Percentiles rank a stretch among this genome's conserved stretches.
Evolutionary conservation across 192 early-diverging fungal genomes (phyloP).

Genomic region (Backusella tuberculispora): DNA sequence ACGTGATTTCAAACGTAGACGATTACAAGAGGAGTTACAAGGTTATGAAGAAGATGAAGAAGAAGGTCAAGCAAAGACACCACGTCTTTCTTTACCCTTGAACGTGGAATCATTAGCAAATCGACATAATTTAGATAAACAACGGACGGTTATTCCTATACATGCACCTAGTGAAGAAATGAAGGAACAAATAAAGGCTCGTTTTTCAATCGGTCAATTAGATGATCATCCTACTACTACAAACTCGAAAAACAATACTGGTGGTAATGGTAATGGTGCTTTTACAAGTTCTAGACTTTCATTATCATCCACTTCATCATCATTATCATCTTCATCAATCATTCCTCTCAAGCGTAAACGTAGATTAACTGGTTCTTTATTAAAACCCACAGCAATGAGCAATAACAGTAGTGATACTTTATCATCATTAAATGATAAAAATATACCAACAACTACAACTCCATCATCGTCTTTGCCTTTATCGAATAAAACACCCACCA

Average conservation of each 20-base stretch:
- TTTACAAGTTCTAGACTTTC: neutral
- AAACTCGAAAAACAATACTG: neutral
- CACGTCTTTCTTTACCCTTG: neutral
- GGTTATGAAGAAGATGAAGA: conserved; percentile 1
- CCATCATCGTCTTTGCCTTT: neutral
- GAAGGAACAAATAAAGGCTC: conserved; percentile 27
- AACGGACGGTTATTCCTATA: neutral
- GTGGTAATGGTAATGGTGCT: too few relatives aligned
- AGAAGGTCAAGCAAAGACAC: neutral
- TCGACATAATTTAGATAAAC: neutral
- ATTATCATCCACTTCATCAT: neutral
- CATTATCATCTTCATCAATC: neutral
- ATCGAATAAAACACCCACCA: neutral
- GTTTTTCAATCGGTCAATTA: conserved; percentile 22
- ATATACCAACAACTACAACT: neutral
- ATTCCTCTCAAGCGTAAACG: conserved; percentile 18
- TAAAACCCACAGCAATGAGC: neutral
- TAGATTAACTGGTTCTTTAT: conserved; percentile 4
- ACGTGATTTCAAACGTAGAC: neutral
- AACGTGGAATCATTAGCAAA: neutral
- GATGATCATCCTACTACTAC: neutral
- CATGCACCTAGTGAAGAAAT: conserved; percentile 5
- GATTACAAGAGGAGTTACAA: neutral
- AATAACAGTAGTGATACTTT: neutral
- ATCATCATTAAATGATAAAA: neutral